Conservation (phyloP, 1,284 basidiomycete genomes). For the Nidula niveotomentosa region DNA sequence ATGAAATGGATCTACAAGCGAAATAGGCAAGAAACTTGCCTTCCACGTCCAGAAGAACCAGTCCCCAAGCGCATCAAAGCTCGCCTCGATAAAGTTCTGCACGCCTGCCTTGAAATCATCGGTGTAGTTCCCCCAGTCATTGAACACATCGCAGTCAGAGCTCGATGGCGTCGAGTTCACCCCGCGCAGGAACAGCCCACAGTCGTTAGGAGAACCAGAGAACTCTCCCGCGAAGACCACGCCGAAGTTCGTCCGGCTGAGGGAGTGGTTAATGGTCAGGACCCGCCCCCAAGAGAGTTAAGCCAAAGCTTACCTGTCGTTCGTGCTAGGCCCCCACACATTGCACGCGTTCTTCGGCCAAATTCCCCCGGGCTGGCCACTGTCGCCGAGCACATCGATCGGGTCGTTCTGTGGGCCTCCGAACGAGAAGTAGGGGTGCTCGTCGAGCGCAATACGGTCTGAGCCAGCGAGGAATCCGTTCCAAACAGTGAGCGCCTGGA, state of each 20-base stretch:
- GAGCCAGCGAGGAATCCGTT: conserved; percentile 69
- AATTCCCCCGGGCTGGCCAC: conserved; percentile 39
- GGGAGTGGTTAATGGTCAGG: background rate
- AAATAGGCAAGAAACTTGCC: conserved; percentile 19
- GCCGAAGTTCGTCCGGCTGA: conserved; percentile 51
- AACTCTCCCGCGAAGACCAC: conserved; percentile 72
- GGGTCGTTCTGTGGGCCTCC: conserved; percentile 37
- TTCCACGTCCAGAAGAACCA: conserved; percentile 79
- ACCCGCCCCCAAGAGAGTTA: background rate
- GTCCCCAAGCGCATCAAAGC: conserved; percentile 56
- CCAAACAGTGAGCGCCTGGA: conserved; percentile 61
- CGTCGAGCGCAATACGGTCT: conserved; percentile 80
- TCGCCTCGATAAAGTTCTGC: conserved; percentile 52
- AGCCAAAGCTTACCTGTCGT: conserved; percentile 30
- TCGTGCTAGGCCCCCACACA: conserved; percentile 53
- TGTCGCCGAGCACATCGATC: conserved; percentile 29
- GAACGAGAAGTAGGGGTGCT: conserved; percentile 78
- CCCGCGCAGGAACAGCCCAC: conserved; percentile 71
- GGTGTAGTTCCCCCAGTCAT: conserved; percentile 62
- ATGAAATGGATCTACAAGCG: background rate
- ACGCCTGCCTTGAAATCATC: conserved; percentile 56
- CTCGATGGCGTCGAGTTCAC: conserved; percentile 44
- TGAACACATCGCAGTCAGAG: conserved; percentile 54
- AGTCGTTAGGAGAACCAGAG: conserved; percentile 58
- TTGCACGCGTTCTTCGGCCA: conserved; percentile 58